Percentiles rank a stretch among this genome's conserved stretches.
These are phyloP conservation scores for Amaranthus tricolor DNA, from an alignment of 179 eudicot genomes.

Conservation along the genomic window DNA sequence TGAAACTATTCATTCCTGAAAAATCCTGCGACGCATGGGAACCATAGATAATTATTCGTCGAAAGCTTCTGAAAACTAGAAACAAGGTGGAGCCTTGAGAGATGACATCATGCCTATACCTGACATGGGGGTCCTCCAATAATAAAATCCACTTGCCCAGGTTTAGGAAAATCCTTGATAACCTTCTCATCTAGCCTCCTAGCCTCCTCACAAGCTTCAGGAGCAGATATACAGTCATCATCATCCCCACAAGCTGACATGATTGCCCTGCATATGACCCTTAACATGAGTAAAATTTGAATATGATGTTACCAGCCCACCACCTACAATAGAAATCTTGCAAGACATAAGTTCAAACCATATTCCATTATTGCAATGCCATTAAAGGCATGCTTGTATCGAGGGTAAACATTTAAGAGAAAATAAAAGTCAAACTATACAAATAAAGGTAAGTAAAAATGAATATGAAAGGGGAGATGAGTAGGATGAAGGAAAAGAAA, in stretches of 20 bases:
- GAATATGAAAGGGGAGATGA: too few species aligned
- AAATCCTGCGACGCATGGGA: constrained; percentile 64
- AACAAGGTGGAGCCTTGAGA: neutral
- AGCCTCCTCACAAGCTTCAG: constrained; percentile 72
- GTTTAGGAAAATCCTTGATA: constrained; percentile 58
- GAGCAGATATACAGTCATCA: constrained; percentile 73
- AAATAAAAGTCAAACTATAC: neutral
- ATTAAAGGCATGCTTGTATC: too few species aligned
- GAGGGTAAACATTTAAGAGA: neutral
- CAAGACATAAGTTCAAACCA: neutral
- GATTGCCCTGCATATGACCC: constrained; percentile 51
- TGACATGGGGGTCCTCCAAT: constrained; percentile 99
- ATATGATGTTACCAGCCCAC: neutral
- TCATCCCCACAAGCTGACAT: constrained; percentile 81
- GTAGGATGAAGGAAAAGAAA: too few species aligned
- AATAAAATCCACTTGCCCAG: constrained; percentile 92
- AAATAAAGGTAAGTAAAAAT: too few species aligned
- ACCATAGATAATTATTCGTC: neutral
- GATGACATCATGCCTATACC: constrained; percentile 31
- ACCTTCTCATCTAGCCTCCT: constrained; percentile 54
- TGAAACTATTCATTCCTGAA: constrained; percentile 98
- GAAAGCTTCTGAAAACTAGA: neutral
- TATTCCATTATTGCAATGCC: neutral
- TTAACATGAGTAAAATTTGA: constrained; percentile 8
- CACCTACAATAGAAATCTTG: neutral